A percentile compares a stretch with the other conserved stretches of the same genome.
These are phyloP conservation scores for Saturnispora diversa DNA, from an alignment of 805 yeast genomes.

Conservation along the genomic window DNA sequence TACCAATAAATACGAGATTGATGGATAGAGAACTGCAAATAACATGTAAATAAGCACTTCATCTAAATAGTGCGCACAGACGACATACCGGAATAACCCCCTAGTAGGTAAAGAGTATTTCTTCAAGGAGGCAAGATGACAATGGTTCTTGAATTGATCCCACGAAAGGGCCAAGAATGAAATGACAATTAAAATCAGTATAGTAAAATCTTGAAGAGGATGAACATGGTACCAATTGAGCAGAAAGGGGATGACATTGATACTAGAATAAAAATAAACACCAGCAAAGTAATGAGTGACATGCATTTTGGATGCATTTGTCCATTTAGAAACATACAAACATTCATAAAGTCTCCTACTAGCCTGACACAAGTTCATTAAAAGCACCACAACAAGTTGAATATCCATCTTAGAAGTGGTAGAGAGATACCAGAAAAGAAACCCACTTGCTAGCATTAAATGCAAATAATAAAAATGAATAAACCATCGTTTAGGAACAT, in stretches of 20 bases:
- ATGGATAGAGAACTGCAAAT: constrained; percentile 15
- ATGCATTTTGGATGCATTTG: constrained; percentile 46
- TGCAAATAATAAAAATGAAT: constrained; percentile 52
- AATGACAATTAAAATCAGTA: constrained; percentile 10
- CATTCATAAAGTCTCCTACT: constrained; percentile 51
- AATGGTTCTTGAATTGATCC: constrained; percentile 46
- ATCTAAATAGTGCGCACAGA: constrained; percentile 65
- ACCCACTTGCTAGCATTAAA: constrained; percentile 24
- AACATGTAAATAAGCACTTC: constrained; percentile 49
- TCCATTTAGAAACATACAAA: constrained; percentile 39
- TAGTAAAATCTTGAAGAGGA: too few species aligned
- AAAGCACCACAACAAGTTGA: constrained; percentile 1
- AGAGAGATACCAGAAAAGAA: background rate
- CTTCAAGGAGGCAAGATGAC: constrained; percentile 37
- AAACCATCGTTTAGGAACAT: constrained; percentile 59
- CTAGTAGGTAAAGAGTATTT: constrained; percentile 52
- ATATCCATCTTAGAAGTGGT: background rate
- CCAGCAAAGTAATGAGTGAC: constrained; percentile 63
- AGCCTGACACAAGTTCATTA: constrained; percentile 40
- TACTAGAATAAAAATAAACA: constrained; percentile 44
- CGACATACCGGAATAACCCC: constrained; percentile 41
- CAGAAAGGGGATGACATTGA: constrained; percentile 32
- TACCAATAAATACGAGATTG: constrained; percentile 20
- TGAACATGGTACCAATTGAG: background rate
- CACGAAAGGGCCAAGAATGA: constrained; percentile 31